A percentile compares a stretch with the other conserved stretches of the same genome.
Evolutionary conservation across 345 rosid species (phyloP).

Genomic region (Dipteronia dyeriana): DNA sequence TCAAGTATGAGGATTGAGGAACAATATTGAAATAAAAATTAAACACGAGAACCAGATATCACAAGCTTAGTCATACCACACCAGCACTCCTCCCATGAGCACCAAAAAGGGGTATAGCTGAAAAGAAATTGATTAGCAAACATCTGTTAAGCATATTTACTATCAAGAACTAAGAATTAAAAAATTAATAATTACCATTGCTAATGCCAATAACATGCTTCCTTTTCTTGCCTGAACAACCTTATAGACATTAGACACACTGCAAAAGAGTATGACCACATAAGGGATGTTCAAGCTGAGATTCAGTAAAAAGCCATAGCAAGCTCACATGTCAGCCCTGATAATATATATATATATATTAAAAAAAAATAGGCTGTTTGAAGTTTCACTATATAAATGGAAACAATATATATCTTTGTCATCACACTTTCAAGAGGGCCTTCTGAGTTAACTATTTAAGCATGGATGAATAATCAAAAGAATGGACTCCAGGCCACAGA

Average conservation of each 20-base stretch:
- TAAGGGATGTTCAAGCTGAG: slow-evolving; percentile 19
- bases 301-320: background rate
- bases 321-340: background rate
- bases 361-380: background rate
- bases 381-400: background rate
- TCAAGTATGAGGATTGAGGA: slow-evolving; percentile 7
- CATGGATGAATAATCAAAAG: background rate
- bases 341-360: too few species aligned
- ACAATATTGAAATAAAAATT: slow-evolving; percentile 13
- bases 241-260: slow-evolving; percentile 70
- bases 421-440: background rate
- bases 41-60: slow-evolving; percentile 1
- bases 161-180: slow-evolving; percentile 1
- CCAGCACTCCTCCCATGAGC: slow-evolving; percentile 77
- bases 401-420: background rate
- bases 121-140: slow-evolving; percentile 24
- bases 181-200: slow-evolving; percentile 63
- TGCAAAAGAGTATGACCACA: slow-evolving; percentile 32
- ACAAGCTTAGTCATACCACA: slow-evolving; percentile 54
- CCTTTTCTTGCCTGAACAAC: slow-evolving; percentile 85
- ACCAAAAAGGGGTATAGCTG: slow-evolving; percentile 85
- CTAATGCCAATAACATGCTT: slow-evolving; percentile 82
- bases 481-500: background rate
- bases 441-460: slow-evolving; percentile 3
- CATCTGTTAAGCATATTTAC: slow-evolving; percentile 15